These are phyloP conservation scores for Solanum hybrid DNA, from an alignment of 305 asterid genomes.

Conservation along the genomic window DNA sequence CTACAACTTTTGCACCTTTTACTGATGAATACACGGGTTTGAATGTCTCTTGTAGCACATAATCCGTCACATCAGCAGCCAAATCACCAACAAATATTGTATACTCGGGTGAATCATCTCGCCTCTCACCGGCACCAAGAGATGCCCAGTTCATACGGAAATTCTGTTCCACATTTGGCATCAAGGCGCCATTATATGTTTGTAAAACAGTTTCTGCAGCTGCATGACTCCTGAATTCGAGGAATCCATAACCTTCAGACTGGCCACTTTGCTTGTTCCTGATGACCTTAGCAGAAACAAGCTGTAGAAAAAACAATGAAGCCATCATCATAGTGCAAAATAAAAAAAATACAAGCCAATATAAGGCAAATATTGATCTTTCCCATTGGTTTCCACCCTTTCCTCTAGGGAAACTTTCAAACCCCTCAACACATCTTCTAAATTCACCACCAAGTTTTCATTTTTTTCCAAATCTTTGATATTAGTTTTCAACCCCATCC, in stretches of 20 bases:
- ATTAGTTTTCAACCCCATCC: neutral
- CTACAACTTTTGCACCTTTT: slow-evolving; percentile 77
- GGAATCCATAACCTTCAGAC: slow-evolving; percentile 77
- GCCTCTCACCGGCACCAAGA: slow-evolving; percentile 73
- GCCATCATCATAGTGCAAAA: neutral
- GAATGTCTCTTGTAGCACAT: slow-evolving; percentile 56
- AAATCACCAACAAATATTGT: slow-evolving; percentile 83
- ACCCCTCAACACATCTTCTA: neutral
- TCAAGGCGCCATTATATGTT: slow-evolving; percentile 47
- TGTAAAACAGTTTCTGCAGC: slow-evolving; percentile 57
- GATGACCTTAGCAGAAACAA: slow-evolving; percentile 53
- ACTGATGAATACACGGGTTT: slow-evolving; percentile 52
- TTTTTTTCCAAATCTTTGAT: neutral
- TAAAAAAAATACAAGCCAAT: neutral
- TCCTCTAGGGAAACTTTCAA: neutral
- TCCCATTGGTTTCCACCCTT: neutral
- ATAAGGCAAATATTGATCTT: neutral
- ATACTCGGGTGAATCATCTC: slow-evolving; percentile 63
- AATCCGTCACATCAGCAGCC: slow-evolving; percentile 81
- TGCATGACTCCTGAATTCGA: slow-evolving; percentile 63
- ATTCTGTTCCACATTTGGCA: slow-evolving; percentile 60
- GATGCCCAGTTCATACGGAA: slow-evolving; percentile 81
- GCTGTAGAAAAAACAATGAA: slow-evolving; percentile 28
- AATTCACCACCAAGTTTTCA: neutral
- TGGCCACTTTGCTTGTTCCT: slow-evolving; percentile 66